Evolutionary conservation across 805 yeast species (phyloP), one percentile per base, ranked within the genome.

Genomic region (Teunomyces panamensis): DNA sequence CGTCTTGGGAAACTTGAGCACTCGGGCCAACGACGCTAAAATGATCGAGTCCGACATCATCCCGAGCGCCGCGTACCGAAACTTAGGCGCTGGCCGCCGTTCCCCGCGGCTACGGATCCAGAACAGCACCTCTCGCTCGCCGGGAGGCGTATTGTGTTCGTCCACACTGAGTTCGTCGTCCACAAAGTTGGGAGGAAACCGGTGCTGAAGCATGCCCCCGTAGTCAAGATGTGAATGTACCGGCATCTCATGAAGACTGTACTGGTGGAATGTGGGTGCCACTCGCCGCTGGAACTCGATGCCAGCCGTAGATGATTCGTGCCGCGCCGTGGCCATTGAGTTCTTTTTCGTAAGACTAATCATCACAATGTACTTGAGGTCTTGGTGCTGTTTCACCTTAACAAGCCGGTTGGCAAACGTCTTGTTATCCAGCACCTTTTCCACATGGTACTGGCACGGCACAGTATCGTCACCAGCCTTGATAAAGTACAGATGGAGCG

Each of bases 401-500:
- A 72, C 59, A 43, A 59, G 49, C 14, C 75, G 49, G 49, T 66
- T 68, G 39, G 69, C 67, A 54, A 69, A 72, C 33, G 59, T 60
- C 39, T 62, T 63, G 5, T 74, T 74, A 29, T 64, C 64, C 47
- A 61, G 63, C n/a, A 66, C 49, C 28, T 59, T 59, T 43, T 69
- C 74, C 9, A 71, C 72, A 30, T 60, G 57, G 55, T 63, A 69
- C 34, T 56, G 56, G 45, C 73, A 62, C 1, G 62, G 62, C 1
- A 35, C 43, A 11, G 52, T 43, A 46, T 67, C 74, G 45, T 56
- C 60, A n/a, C 69, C 73, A 9, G 72, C 70, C 49, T 68, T 67
- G 20, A 70, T 62, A 48, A 72, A 71, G 48, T 65, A 69, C 14
- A 71, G 66, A 49, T 72, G 76, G 32, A 71, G 55, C 1, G 75